phyloP scores from a whole-genome alignment of 1,284 basidiomycete species.

The Boletus albobrunnescens region DNA sequence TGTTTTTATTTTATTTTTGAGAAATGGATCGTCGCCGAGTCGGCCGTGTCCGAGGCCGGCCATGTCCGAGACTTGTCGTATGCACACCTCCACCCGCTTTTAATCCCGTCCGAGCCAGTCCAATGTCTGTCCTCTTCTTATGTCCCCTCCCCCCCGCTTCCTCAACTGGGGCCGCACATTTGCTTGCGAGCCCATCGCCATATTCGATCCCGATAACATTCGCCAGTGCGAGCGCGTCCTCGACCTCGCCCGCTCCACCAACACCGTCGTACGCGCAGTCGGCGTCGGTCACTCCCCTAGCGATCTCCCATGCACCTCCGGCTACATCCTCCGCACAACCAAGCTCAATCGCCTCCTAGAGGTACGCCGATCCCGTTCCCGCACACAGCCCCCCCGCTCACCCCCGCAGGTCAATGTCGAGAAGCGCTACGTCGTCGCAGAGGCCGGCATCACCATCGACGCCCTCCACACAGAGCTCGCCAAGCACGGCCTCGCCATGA shows the following conservation, averaged over 20 bases:
- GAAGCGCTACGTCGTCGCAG: conserved; percentile 65
- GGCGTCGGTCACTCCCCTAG: conserved; percentile 92
- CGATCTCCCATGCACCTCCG: conserved; percentile 85
- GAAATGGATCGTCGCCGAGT: no score
- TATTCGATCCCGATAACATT: conserved; percentile 77
- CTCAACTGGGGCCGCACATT: conserved; percentile 73
- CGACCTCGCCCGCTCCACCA: conserved; percentile 77
- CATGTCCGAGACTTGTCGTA: conserved; percentile 11
- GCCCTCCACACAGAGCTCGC: conserved; percentile 68
- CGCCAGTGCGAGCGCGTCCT: conserved; percentile 76
- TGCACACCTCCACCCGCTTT: no score
- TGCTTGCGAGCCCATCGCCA: conserved; percentile 56
- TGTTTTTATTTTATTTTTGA: no score
- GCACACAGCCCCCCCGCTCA: no score
- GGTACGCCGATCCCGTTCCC: conserved; percentile 52
- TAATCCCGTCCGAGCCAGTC: background rate
- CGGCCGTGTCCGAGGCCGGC: conserved; percentile 3
- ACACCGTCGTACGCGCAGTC: conserved; percentile 72
- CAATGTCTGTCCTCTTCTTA: background rate
- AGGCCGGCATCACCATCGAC: conserved; percentile 79
- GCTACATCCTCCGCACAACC: conserved; percentile 78
- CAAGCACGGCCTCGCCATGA: conserved; percentile 76
- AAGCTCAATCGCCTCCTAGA: conserved; percentile 67
- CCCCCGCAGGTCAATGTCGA: conserved; percentile 62
- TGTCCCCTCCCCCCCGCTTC: conserved; percentile 37